Percentiles rank a stretch among this genome's conserved stretches.
These are phyloP conservation scores for Lachnellula hyalina DNA, from an alignment of 2,329 filamentous ascomycete species.

Conservation along the genomic window DNA sequence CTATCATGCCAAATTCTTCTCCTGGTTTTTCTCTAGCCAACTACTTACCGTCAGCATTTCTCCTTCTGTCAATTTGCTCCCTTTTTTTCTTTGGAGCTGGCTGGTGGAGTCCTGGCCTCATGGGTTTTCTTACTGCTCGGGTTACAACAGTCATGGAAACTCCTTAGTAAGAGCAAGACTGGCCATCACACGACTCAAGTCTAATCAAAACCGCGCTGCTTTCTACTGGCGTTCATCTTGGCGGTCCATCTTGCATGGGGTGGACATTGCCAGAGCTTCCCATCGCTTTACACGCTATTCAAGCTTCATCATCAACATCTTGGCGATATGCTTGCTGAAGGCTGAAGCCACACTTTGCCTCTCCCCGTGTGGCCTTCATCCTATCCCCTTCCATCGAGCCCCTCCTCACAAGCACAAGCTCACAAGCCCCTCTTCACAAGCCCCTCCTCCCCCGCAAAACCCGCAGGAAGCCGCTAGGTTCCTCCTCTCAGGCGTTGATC, in stretches of 20 bases:
- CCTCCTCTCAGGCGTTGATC: neutral
- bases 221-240: neutral
- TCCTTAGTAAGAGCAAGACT: neutral
- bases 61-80: no score
- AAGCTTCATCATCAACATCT: neutral
- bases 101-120: neutral
- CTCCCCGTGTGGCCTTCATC: neutral
- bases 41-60: no score
- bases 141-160: neutral
- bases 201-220: neutral
- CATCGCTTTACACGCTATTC: neutral
- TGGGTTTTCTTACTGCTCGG: neutral
- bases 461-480: neutral
- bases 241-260: neutral
- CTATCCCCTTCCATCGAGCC: neutral
- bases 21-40: neutral
- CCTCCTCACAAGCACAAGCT: neutral
- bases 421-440: neutral
- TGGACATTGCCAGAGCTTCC: neutral
- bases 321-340: neutral
- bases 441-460: neutral
- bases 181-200: neutral
- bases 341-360: neutral
- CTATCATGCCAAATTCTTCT: neutral
- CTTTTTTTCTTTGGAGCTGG: no score